Conservation (phyloP, 2,329 filamentous ascomycete genomes). For the Aciculosporium take region DNA sequence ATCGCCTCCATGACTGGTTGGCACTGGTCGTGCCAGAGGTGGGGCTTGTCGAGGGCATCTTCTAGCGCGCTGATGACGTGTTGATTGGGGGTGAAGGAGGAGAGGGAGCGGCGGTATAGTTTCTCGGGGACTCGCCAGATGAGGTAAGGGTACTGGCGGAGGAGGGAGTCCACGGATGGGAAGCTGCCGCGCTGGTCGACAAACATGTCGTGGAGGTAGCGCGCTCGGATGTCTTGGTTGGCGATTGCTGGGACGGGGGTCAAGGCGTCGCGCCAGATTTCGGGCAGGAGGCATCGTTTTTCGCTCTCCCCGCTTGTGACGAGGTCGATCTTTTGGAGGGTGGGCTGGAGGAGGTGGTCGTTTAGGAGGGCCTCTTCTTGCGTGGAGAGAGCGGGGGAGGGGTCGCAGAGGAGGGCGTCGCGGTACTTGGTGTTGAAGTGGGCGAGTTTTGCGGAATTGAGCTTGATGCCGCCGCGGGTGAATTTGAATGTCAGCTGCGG, state of each 20-base stretch:
- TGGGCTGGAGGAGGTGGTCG: constrained; percentile 11
- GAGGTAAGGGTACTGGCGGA: constrained; percentile 21
- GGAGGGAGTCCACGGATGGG: constrained; percentile 9
- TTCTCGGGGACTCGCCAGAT: constrained; percentile 22
- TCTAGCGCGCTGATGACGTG: constrained; percentile 14
- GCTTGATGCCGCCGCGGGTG: constrained; percentile 77
- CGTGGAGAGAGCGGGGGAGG: constrained; percentile 11
- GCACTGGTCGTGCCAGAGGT: constrained; percentile 8
- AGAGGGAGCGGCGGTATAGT: constrained; percentile 16
- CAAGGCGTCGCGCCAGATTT: constrained; percentile 13
- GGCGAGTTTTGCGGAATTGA: constrained; percentile 65
- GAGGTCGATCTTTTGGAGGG: constrained; percentile 11
- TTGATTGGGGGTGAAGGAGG: constrained; percentile 8
- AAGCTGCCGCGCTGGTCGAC: constrained; percentile 13
- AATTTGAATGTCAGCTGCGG: constrained; percentile 68
- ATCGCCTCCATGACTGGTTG: constrained; percentile 10
- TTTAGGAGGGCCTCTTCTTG: constrained; percentile 13
- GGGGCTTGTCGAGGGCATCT: constrained; percentile 9
- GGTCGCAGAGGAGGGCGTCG: constrained; percentile 18
- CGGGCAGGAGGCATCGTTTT: constrained; percentile 1
- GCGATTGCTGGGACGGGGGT: constrained; percentile 14
- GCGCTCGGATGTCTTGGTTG: constrained; percentile 5
- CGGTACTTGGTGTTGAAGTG: constrained; percentile 62
- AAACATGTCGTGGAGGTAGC: constrained; percentile 13
- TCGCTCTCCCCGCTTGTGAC: constrained; percentile 9